phyloP scores from a whole-genome alignment of 306 rosid genomes.

The Fragaria vesca region DNA sequence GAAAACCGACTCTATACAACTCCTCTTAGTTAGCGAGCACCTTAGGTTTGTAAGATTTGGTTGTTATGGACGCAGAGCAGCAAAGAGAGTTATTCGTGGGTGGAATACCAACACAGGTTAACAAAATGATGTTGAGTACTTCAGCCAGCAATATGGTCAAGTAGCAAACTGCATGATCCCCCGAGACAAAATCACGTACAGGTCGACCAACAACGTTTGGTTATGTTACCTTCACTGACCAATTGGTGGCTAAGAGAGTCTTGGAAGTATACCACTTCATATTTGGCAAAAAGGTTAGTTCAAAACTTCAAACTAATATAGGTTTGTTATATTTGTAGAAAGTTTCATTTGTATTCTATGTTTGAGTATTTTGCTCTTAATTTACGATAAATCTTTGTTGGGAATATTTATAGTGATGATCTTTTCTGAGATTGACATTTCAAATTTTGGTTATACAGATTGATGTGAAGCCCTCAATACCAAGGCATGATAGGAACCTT shows the following conservation, averaged over 20 bases:
- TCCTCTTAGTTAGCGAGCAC: background rate
- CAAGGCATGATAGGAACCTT: too few relatives aligned
- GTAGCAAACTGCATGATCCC: background rate
- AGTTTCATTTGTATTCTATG: too few relatives aligned
- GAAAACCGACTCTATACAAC: background rate
- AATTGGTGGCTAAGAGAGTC: background rate
- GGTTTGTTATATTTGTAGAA: too few relatives aligned
- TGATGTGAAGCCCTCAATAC: too few relatives aligned
- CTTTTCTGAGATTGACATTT: too few relatives aligned
- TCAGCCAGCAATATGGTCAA: background rate
- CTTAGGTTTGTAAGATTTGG: background rate
- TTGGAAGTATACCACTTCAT: background rate
- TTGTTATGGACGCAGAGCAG: background rate
- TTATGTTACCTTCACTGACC: constrained; percentile 7
- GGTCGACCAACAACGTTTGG: background rate
- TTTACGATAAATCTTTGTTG: too few relatives aligned
- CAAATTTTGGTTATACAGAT: too few relatives aligned
- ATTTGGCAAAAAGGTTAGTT: background rate
- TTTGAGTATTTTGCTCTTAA: too few relatives aligned
- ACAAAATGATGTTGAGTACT: background rate
- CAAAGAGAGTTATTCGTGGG: background rate
- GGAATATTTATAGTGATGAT: too few relatives aligned
- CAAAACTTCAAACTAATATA: too few relatives aligned
- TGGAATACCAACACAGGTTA: background rate
- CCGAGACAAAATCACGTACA: background rate